A percentile compares a stretch with the other conserved stretches of the same genome.
Evolutionary conservation across 1,284 basidiomycete species (phyloP).

Genomic region (Sanghuangporus baumii): DNA sequence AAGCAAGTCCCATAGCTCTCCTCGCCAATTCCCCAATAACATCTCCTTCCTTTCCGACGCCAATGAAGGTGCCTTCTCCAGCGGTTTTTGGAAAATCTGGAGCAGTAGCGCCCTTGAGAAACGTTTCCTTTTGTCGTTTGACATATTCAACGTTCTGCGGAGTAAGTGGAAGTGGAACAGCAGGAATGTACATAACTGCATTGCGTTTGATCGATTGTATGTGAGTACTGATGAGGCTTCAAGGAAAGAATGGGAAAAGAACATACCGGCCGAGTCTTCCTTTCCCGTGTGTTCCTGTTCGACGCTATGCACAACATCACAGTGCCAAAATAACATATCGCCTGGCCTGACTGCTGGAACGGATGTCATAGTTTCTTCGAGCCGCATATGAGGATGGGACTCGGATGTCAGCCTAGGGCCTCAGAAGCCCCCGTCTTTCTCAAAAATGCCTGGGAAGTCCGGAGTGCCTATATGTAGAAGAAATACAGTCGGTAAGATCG

Average conservation of each 20-base stretch:
- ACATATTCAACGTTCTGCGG: conserved; percentile 59
- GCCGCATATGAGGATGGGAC: conserved; percentile 62
- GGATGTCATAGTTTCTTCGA: conserved; percentile 70
- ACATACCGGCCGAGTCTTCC: conserved; percentile 63
- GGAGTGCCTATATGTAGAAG: conserved; percentile 44
- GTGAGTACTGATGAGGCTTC: background rate
- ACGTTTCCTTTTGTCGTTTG: conserved; percentile 53
- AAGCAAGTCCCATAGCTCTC: conserved; percentile 48
- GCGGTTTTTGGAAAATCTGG: conserved; percentile 68
- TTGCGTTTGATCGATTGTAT: background rate
- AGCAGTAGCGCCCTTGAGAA: conserved; percentile 55
- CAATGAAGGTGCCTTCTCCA: conserved; percentile 48
- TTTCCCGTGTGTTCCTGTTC: conserved; percentile 65
- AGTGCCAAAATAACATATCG: conserved; percentile 87
- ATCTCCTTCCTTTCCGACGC: conserved; percentile 44
- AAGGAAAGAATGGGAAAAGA: background rate
- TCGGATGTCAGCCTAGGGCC: conserved; percentile 49
- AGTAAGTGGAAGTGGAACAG: conserved; percentile 72
- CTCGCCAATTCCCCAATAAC: conserved; percentile 41
- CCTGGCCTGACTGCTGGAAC: conserved; percentile 72
- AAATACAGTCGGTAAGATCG: background rate
- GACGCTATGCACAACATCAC: conserved; percentile 78
- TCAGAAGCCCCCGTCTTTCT: conserved; percentile 37
- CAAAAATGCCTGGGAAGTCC: conserved; percentile 55
- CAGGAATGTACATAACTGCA: conserved; percentile 84